Percentiles rank a stretch among this genome's conserved stretches.
Conservation (phyloP, 805 yeast genomes). For the Ogataea zsoltii region DNA sequence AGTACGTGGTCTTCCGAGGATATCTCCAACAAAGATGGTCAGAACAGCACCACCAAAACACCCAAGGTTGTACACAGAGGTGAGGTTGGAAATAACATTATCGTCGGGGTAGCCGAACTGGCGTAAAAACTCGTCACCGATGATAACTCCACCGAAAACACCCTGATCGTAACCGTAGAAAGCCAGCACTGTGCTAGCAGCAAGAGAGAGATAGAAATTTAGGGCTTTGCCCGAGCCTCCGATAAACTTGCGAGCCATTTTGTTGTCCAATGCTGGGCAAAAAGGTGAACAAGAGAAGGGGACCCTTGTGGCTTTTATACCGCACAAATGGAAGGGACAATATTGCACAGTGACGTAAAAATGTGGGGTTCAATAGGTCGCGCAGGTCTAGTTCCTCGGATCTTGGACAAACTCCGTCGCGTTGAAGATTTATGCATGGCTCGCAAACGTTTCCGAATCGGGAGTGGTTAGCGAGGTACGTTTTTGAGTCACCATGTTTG, state of each 20-base stretch:
- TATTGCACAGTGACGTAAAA: too few species aligned
- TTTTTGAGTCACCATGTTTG: too few species aligned
- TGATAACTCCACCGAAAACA: slow-evolving; percentile 40
- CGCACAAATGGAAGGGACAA: too few species aligned
- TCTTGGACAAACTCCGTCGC: too few species aligned
- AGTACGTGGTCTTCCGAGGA: slow-evolving; percentile 20
- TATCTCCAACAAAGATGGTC: slow-evolving; percentile 35
- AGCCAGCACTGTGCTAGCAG: slow-evolving; percentile 14
- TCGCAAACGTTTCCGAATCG: too few species aligned
- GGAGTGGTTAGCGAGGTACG: too few species aligned
- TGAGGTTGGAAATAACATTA: slow-evolving; percentile 14
- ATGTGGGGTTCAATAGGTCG: too few species aligned
- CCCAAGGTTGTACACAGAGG: slow-evolving; percentile 17
- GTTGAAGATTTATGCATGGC: too few species aligned
- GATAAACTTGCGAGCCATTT: slow-evolving; percentile 11
- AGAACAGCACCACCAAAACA: slow-evolving; percentile 36
- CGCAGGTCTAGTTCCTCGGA: too few species aligned
- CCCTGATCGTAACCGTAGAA: slow-evolving; percentile 45
- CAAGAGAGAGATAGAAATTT: slow-evolving; percentile 11
- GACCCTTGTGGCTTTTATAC: too few species aligned
- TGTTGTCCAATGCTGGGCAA: too few species aligned
- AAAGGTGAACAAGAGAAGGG: too few species aligned
- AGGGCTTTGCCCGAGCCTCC: slow-evolving; percentile 15
- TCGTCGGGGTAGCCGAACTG: slow-evolving; percentile 23
- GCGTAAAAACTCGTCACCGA: slow-evolving; percentile 31